phyloP scores from a whole-genome alignment of 1,139 yeast genomes.

The Martiniozyma asiatica region DNA sequence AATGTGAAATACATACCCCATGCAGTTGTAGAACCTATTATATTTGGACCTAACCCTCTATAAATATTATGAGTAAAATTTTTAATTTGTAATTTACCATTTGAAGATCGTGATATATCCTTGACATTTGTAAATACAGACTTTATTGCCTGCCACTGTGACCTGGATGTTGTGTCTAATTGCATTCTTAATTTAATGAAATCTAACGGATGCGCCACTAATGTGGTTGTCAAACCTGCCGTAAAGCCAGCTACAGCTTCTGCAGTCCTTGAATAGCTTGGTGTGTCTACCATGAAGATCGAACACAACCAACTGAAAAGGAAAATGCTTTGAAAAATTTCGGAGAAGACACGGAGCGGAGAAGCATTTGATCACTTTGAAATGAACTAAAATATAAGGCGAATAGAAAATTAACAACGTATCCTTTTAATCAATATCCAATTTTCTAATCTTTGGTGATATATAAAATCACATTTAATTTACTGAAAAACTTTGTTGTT shows the following conservation, averaged over 20 bases:
- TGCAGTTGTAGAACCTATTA: constrained; percentile 72
- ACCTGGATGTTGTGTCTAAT: constrained; percentile 21
- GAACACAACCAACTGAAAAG: not conserved
- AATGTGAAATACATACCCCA: constrained; percentile 82
- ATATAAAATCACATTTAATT: too few species aligned
- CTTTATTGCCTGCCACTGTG: constrained; percentile 17
- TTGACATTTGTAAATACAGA: constrained; percentile 19
- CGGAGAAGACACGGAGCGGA: too few species aligned
- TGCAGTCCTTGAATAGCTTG: constrained; percentile 8
- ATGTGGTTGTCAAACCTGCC: constrained; percentile 76
- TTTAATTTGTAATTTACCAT: constrained; percentile 7
- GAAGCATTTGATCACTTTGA: too few species aligned
- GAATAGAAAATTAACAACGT: too few species aligned
- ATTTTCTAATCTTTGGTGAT: too few species aligned
- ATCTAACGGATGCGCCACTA: constrained; percentile 82
- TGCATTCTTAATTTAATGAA: constrained; percentile 75
- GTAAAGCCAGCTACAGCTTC: constrained; percentile 67
- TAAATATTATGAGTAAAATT: constrained; percentile 32
- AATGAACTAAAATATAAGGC: too few species aligned
- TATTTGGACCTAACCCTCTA: constrained; percentile 72
- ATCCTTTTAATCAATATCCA: too few species aligned
- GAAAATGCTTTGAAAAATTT: not conserved
- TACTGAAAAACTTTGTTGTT: too few species aligned
- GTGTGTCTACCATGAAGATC: not conserved
- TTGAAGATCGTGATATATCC: constrained; percentile 6